Evolutionary conservation across 1,139 yeast species (phyloP).

Genomic region (Geotrichum europaeum): DNA sequence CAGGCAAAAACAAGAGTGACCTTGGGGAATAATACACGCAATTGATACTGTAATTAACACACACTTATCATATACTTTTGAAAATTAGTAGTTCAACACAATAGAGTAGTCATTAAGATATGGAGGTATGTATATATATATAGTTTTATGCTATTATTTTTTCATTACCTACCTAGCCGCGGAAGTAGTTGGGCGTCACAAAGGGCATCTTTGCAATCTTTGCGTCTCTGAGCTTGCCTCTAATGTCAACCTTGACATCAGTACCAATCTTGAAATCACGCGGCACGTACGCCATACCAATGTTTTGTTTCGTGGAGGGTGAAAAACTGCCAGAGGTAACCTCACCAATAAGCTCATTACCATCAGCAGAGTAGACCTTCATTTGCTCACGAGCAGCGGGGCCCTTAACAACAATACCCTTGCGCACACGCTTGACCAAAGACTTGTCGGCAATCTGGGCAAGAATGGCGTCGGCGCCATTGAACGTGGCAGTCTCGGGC

Average conservation of each 20-base stretch:
- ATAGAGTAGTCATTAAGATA: background rate
- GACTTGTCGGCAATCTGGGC: constrained; percentile 63
- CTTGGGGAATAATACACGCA: background rate
- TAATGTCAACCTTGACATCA: constrained; percentile 64
- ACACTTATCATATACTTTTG: too few species aligned
- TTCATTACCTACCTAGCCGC: constrained; percentile 17
- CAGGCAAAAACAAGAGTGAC: background rate
- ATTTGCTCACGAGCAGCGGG: constrained; percentile 92
- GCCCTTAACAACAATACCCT: constrained; percentile 70
- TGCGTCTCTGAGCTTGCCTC: constrained; percentile 79
- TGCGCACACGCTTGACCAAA: constrained; percentile 56
- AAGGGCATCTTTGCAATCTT: constrained; percentile 77
- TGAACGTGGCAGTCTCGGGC: constrained; percentile 48
- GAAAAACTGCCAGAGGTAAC: constrained; percentile 90
- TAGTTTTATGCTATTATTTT: background rate
- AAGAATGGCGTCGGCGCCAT: constrained; percentile 68
- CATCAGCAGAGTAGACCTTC: constrained; percentile 52
- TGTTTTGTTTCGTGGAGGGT: constrained; percentile 71
- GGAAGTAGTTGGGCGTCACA: constrained; percentile 65
- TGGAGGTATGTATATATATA: background rate
- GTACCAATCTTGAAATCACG: constrained; percentile 72
- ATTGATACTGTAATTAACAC: background rate
- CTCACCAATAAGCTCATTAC: constrained; percentile 55
- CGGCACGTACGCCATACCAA: constrained; percentile 85
- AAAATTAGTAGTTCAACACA: background rate